A percentile compares a stretch with the other conserved stretches of the same genome.
Conservation (phyloP, 331 rosid genomes). For the Telfairia occidentalis region DNA sequence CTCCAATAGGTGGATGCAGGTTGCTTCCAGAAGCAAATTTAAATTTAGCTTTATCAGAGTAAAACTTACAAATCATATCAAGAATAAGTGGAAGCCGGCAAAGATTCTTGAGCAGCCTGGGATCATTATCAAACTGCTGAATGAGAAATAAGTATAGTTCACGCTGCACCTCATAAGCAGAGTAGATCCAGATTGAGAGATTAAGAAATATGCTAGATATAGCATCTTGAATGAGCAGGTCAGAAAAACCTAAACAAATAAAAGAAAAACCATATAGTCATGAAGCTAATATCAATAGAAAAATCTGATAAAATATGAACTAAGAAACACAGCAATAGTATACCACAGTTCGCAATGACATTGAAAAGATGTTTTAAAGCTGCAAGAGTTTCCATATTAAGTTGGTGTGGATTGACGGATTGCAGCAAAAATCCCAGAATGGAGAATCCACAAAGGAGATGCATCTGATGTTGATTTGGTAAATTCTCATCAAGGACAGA, state of each 20-base stretch:
- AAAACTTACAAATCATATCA: constrained; percentile 66
- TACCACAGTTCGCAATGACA: constrained; percentile 74
- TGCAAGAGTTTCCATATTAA: constrained; percentile 69
- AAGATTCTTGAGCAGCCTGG: constrained; percentile 64
- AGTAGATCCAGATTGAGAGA: constrained; percentile 74
- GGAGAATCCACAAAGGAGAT: constrained; percentile 89
- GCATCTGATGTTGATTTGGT: constrained; percentile 96
- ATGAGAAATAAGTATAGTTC: constrained; percentile 92
- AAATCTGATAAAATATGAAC: constrained; percentile 16
- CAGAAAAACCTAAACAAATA: constrained; percentile 48
- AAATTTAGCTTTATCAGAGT: constrained; percentile 55
- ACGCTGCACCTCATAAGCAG: constrained; percentile 74
- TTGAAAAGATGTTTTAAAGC: constrained; percentile 69
- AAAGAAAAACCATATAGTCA: constrained; percentile 12
- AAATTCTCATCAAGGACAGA: constrained; percentile 82
- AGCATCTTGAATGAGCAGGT: constrained; percentile 75
- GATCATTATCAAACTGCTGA: constrained; percentile 87
- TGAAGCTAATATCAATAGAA: background rate
- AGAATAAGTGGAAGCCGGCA: constrained; percentile 84
- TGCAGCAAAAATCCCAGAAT: constrained; percentile 89
- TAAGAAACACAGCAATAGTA: constrained; percentile 9
- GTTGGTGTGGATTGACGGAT: constrained; percentile 74
- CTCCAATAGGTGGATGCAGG: constrained; percentile 34
- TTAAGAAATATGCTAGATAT: constrained; percentile 75
- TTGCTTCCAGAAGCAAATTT: constrained; percentile 40